Evolutionary conservation across 78 protist species (phyloP), one percentile per base, ranked within the genome.

Genomic region (Dictyostelium capitatum): DNA sequence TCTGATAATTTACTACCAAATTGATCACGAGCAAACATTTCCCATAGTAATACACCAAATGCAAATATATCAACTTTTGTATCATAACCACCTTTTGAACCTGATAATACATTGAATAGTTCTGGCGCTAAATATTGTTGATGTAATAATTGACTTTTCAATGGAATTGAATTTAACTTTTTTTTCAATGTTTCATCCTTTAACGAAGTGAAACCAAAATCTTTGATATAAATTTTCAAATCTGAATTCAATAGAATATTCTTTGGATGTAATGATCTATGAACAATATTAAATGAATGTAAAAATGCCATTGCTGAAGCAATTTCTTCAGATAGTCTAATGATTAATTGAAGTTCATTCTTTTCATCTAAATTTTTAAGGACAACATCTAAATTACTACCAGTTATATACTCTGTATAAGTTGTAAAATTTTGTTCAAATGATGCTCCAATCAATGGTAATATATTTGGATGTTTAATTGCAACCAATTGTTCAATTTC

Each of bases 21-120:
- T 3, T 47, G 54, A 19, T 87, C 79, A 54, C 93, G 80, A 4
- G 85, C 82, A 64, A 87, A 87, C 93, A 87, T 87, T n/a, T 87
- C 93, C 93, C 93, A 87, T n/a, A 87, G 25, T 7, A 87, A 25
- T 19, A 87, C 93, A 87, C 93, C 93, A 77, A 87, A 87, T 65
- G 84, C 78, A 53, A 77, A 87, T 2, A 87, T 79, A 62, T 87
- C 93, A 1, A 77, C 93, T 12, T 87, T 87, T 3, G 83, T 74
- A 64, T 87, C 93, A 50, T 87, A 87, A 2, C 84, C 83, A 48
- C 93, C 93, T n/a, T 41, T 65, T 15, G 83, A 82, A 37, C 43
- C 93, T 12, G 50, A n/a, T 14, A 87, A 11, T 6, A 87, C 84
- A 77, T 87, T 77, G 59, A 54, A 87, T 10, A 87, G 17, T 23